These are phyloP conservation scores for Dendryphion nanum DNA, from an alignment of 2,329 filamentous ascomycete genomes.

Conservation along the genomic window DNA sequence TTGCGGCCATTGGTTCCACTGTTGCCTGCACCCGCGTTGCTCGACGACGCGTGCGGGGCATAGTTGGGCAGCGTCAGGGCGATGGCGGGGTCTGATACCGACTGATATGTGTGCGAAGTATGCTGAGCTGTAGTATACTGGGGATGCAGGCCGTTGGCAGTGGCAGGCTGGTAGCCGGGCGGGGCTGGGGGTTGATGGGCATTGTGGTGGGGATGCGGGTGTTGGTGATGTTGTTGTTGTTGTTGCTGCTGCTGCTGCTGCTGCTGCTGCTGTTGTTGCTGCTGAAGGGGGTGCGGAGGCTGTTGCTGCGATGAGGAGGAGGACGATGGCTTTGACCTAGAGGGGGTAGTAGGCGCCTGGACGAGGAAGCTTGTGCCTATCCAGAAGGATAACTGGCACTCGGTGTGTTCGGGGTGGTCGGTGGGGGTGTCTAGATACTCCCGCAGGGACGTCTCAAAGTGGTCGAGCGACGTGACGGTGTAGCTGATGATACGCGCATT, in stretches of 20 bases:
- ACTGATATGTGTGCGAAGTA: slow-evolving; percentile 18
- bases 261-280: slow-evolving; percentile 7
- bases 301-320: slow-evolving; percentile 1
- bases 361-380: slow-evolving; percentile 37
- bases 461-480: slow-evolving; percentile 31
- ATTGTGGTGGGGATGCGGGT: slow-evolving; percentile 6
- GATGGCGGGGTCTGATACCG: slow-evolving; percentile 23
- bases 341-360: slow-evolving; percentile 5
- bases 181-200: slow-evolving; percentile 22
- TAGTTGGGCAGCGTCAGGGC: slow-evolving; percentile 18
- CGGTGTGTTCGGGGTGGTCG: slow-evolving; percentile 37
- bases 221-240: neutral
- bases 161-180: slow-evolving; percentile 26
- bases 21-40: slow-evolving; percentile 5
- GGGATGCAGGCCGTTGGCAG: slow-evolving; percentile 17
- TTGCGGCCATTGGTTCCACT: slow-evolving; percentile 9
- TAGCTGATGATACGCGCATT: slow-evolving; percentile 31
- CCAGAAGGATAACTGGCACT: slow-evolving; percentile 40
- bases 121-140: slow-evolving; percentile 17
- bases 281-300: slow-evolving; percentile 2
- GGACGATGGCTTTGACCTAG: neutral
- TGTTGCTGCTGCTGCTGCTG: slow-evolving; percentile 1
- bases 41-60: slow-evolving; percentile 12
- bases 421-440: slow-evolving; percentile 33
- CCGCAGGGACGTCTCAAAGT: slow-evolving; percentile 37